Conservation (phyloP, 108 stramenopile species). For the Aurantiochytrium sp. region DNA sequence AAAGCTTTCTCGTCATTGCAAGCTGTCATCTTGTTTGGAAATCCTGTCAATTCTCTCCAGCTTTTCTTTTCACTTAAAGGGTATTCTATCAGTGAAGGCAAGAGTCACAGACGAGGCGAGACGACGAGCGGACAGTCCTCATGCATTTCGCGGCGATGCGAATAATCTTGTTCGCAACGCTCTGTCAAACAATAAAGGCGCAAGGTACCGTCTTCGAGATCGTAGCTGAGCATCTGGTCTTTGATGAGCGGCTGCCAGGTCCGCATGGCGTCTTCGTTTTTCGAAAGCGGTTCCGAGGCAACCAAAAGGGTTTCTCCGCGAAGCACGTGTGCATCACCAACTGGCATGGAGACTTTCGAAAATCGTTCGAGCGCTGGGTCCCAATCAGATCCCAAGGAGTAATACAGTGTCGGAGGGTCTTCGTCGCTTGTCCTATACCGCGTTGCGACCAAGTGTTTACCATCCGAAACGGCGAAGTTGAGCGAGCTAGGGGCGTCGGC, state of each 20-base stretch:
- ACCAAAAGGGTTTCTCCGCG: not conserved
- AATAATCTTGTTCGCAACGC: not conserved
- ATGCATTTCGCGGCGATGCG: not conserved
- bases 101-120: not conserved
- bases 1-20: no score
- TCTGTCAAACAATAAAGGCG: not conserved
- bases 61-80: no score
- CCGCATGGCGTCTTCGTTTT: not conserved
- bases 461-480: constrained; percentile 1
- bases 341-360: not conserved
- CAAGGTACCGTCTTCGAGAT: not conserved
- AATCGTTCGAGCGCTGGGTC: not conserved
- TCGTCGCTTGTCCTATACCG: not conserved
- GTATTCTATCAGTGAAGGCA: no score
- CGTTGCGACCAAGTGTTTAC: not conserved
- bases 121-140: not conserved
- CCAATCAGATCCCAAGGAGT: not conserved
- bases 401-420: not conserved
- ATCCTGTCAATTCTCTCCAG: no score
- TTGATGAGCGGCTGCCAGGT: not conserved
- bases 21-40: no score
- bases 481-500: not conserved
- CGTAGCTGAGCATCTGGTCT: not conserved
- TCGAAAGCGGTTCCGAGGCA: not conserved
- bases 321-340: not conserved